Conservation (phyloP, 306 rosid genomes). For the Inga leiocalycina region DNA sequence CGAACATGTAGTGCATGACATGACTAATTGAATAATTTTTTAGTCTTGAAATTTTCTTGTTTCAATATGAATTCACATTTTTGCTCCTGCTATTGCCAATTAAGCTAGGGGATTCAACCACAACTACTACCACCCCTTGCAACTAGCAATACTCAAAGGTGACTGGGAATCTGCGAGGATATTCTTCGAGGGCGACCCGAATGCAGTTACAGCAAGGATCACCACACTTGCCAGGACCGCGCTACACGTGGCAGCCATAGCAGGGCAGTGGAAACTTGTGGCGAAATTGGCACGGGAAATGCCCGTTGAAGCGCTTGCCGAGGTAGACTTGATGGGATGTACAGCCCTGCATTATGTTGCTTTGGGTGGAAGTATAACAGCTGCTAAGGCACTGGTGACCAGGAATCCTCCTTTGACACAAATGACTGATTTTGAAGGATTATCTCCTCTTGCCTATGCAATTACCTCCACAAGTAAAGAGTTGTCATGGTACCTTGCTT, state of each 20-base stretch:
- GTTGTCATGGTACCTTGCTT: conserved; percentile 60
- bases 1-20: not conserved
- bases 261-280: conserved; percentile 47
- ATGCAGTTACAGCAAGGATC: conserved; percentile 45
- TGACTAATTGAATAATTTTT: not conserved
- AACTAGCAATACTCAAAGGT: conserved; percentile 48
- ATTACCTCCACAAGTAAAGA: conserved; percentile 38
- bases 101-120: conserved; percentile 47
- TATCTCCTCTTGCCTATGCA: conserved; percentile 50
- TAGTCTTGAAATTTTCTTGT: conserved; percentile 20
- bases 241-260: conserved; percentile 50
- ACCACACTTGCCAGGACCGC: conserved; percentile 38
- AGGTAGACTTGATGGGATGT: conserved; percentile 45
- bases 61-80: conserved; percentile 25
- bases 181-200: conserved; percentile 43
- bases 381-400: conserved; percentile 51
- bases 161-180: conserved; percentile 49
- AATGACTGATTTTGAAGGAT: conserved; percentile 33
- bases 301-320: conserved; percentile 32
- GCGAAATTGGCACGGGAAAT: conserved; percentile 41
- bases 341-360: conserved; percentile 56
- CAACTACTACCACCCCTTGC: conserved; percentile 48
- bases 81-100: conserved; percentile 5
- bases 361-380: conserved; percentile 38
- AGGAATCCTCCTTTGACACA: conserved; percentile 42